Evolutionary conservation across 1,139 yeast genomes (phyloP).

Genomic region (Suhomyces taliae): DNA sequence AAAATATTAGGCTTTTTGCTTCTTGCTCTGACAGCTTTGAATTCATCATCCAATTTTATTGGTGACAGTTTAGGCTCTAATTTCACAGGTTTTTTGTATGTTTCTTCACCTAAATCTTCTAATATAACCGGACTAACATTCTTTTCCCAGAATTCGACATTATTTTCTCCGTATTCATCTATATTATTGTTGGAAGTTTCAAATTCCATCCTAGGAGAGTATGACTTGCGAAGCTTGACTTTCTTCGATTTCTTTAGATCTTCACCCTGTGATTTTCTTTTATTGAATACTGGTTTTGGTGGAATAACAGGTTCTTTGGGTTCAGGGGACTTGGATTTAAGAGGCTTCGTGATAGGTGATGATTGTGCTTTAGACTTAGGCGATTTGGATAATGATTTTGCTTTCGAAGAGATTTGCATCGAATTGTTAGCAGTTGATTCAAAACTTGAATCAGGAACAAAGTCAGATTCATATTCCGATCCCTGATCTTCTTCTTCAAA

Average conservation of each 20-base stretch:
- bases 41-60: slow-evolving; percentile 12
- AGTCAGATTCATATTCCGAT: slow-evolving; percentile 4
- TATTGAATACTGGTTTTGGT: neutral
- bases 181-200: slow-evolving; percentile 35
- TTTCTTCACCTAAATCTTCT: slow-evolving; percentile 3
- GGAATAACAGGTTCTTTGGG: neutral
- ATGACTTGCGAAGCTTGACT: slow-evolving; percentile 4
- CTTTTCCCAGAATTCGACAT: slow-evolving; percentile 28
- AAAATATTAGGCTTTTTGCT: slow-evolving; percentile 14
- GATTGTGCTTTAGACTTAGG: neutral
- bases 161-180: slow-evolving; percentile 39
- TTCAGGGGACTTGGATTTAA: neutral
- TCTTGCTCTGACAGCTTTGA: neutral
- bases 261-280: neutral
- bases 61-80: slow-evolving; percentile 9
- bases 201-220: slow-evolving; percentile 14
- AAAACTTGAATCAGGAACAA: slow-evolving; percentile 7
- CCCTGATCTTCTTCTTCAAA: neutral
- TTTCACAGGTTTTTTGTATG: neutral
- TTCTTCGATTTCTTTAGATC: slow-evolving; percentile 2
- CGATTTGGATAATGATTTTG: neutral
- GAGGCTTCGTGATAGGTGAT: neutral
- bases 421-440: slow-evolving; percentile 2
- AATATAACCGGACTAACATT: slow-evolving; percentile 13
- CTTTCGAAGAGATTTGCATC: neutral